Evolutionary conservation across 2,329 filamentous ascomycete species (phyloP).

Genomic region (Fusarium redolens): DNA sequence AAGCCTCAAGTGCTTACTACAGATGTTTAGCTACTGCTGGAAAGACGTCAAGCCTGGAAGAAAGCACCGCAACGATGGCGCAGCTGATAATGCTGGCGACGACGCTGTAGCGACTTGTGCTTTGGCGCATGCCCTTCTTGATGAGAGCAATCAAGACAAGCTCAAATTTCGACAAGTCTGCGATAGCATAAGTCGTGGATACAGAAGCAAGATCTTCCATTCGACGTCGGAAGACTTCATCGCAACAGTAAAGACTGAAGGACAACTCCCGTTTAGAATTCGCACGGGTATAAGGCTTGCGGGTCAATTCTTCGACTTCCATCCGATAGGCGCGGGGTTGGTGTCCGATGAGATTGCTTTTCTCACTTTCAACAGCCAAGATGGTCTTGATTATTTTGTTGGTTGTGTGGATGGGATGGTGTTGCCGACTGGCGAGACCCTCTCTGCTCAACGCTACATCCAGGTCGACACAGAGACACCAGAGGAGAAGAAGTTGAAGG

Average conservation of each 20-base stretch:
- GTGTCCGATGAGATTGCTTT: background rate
- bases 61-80: background rate
- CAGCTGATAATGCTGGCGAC: conserved; percentile 32
- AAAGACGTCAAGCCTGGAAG: background rate
- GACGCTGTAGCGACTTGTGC: conserved; percentile 26
- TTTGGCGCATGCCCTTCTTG: conserved; percentile 7
- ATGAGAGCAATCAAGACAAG: background rate
- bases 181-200: background rate
- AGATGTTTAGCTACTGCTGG: conserved; percentile 7
- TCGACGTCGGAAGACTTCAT: background rate
- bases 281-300: conserved; percentile 11
- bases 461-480: background rate
- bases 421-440: background rate
- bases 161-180: conserved; percentile 19
- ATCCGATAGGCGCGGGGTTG: background rate
- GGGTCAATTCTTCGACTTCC: conserved; percentile 6
- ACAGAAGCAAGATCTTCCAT: background rate
- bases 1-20: background rate
- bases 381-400: conserved; percentile 2
- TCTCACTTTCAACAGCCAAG: conserved; percentile 10
- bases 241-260: background rate
- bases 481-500: background rate
- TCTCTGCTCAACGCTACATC: background rate
- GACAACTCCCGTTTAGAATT: conserved; percentile 7
- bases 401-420: background rate